A percentile compares a stretch with the other conserved stretches of the same genome.
phyloP scores from a whole-genome alignment of 192 early-diverging fungal genomes.

The Coemansia sp. region DNA sequence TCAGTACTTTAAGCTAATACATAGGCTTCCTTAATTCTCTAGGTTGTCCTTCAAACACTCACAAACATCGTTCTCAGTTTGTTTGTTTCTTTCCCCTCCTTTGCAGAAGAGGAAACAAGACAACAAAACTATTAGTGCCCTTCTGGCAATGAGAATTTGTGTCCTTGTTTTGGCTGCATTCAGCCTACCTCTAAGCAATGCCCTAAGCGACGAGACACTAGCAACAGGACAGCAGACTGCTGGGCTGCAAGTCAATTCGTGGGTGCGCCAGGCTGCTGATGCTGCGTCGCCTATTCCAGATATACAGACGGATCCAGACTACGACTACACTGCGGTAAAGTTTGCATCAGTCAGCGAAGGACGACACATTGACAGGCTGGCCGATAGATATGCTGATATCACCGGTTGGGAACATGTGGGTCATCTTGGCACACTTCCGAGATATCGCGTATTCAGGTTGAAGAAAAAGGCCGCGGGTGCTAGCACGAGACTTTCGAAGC shows the following conservation, averaged over 20 bases:
- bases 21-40: no score
- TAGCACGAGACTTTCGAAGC: background rate
- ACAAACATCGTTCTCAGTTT: no score
- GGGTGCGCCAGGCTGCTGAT: slow-evolving; percentile 20
- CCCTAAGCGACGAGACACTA: background rate
- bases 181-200: slow-evolving; percentile 2
- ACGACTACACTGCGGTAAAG: slow-evolving; percentile 42
- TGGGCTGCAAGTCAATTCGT: slow-evolving; percentile 11
- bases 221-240: background rate
- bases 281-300: slow-evolving; percentile 20
- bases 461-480: slow-evolving; percentile 5
- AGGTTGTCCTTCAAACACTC: no score
- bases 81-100: no score
- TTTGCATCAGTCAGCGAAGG: slow-evolving; percentile 6
- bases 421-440: slow-evolving; percentile 28
- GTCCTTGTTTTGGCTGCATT: slow-evolving; percentile 9
- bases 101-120: no score
- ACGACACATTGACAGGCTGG: slow-evolving; percentile 19
- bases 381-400: slow-evolving; percentile 17
- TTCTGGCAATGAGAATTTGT: slow-evolving; percentile 2
- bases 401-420: slow-evolving; percentile 44
- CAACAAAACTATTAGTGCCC: no score
- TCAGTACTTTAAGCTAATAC: no score
- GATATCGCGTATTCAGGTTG: slow-evolving; percentile 43
- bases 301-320: slow-evolving; percentile 24